These are phyloP conservation scores for Elsinoe batatas DNA, from an alignment of 2,329 filamentous ascomycete species.

Conservation along the genomic window DNA sequence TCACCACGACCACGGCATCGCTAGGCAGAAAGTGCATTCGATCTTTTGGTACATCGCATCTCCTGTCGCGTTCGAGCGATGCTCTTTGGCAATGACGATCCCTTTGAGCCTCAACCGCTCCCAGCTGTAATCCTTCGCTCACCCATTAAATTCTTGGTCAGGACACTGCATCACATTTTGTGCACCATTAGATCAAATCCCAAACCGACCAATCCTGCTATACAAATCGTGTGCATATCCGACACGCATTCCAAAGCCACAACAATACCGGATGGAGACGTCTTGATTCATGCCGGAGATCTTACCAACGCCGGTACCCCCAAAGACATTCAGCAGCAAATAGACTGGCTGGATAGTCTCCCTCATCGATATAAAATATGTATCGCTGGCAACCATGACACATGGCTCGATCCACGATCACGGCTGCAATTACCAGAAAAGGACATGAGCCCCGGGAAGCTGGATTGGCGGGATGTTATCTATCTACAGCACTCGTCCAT, in stretches of 20 bases:
- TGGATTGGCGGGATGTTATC: constrained; percentile 58
- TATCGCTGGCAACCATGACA: constrained; percentile 82
- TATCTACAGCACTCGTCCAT: constrained; percentile 65
- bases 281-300: constrained; percentile 86
- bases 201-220: constrained; percentile 41
- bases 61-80: not conserved
- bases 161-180: constrained; percentile 39
- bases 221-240: constrained; percentile 78
- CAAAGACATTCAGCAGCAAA: constrained; percentile 65
- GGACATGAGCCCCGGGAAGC: constrained; percentile 20
- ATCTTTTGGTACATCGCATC: not conserved
- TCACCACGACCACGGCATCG: not conserved
- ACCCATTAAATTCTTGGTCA: constrained; percentile 33
- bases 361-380: constrained; percentile 74
- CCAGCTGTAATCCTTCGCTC: constrained; percentile 21
- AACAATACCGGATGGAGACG: constrained; percentile 61
- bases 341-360: constrained; percentile 69
- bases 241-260: constrained; percentile 67
- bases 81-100: constrained; percentile 13
- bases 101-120: constrained; percentile 20
- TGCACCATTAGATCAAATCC: constrained; percentile 59
- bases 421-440: constrained; percentile 28
- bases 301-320: constrained; percentile 64
- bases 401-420: constrained; percentile 63
- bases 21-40: not conserved